Evolutionary conservation across 2,329 filamentous ascomycete genomes (phyloP).

Genomic region (Coniochaeta sp.): DNA sequence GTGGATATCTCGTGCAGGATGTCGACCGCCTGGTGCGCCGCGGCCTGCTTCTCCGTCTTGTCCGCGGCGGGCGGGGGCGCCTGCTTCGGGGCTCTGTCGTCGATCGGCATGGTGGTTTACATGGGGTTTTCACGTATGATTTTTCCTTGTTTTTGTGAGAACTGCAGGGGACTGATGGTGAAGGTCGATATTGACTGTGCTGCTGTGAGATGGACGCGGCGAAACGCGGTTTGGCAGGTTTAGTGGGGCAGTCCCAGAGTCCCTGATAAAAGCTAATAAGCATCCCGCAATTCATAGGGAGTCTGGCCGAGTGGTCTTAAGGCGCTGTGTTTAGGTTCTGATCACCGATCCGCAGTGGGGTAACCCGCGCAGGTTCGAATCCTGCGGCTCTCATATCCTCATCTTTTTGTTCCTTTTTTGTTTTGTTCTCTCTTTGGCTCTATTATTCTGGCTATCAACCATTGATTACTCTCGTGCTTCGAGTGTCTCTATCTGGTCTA

Average conservation of each 20-base stretch:
- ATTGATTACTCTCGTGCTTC: too few species aligned
- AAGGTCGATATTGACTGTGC: not conserved
- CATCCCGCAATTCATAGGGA: not conserved
- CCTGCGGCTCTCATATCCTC: not conserved
- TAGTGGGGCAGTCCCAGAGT: not conserved
- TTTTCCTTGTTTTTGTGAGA: not conserved
- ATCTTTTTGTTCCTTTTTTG: not conserved
- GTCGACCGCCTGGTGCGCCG: slow-evolving; percentile 75
- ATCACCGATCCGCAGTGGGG: slow-evolving; percentile 1
- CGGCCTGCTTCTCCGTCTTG: slow-evolving; percentile 59
- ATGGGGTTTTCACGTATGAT: not conserved
- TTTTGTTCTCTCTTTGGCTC: not conserved
- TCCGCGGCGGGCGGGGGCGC: slow-evolving; percentile 22
- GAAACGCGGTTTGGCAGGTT: not conserved
- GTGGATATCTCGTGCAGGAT: slow-evolving; percentile 82
- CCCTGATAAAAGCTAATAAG: not conserved
- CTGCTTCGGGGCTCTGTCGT: not conserved
- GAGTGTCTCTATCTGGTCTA: too few species aligned
- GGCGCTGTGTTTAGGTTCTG: slow-evolving; percentile 1
- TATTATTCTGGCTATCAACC: too few species aligned
- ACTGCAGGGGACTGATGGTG: not conserved
- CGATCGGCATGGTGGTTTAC: not conserved
- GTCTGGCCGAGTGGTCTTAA: slow-evolving; percentile 1
- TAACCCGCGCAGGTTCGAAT: slow-evolving; percentile 1
- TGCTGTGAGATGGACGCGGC: not conserved